These are phyloP conservation scores for Aureobasidium sp. DNA, from an alignment of 2,329 filamentous ascomycete species.

Conservation along the genomic window DNA sequence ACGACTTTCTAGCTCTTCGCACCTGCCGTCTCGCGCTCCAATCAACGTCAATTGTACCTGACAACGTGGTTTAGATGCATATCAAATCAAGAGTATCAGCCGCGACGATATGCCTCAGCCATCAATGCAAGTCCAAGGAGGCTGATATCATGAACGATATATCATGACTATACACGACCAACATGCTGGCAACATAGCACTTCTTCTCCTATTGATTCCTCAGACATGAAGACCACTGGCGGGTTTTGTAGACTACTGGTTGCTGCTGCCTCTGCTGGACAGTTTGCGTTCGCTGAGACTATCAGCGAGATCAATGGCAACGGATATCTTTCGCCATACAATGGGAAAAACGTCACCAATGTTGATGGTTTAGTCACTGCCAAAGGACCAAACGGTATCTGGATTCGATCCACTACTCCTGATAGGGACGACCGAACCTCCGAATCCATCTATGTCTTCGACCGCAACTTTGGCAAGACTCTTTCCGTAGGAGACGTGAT, in stretches of 20 bases:
- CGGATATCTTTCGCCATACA: constrained; percentile 55
- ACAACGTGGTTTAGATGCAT: background rate
- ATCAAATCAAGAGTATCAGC: background rate
- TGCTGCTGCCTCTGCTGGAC: background rate
- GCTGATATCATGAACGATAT: background rate
- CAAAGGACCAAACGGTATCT: constrained; percentile 56
- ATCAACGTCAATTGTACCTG: background rate
- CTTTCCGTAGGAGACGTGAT: constrained; percentile 58
- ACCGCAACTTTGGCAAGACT: constrained; percentile 44
- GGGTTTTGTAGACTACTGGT: background rate
- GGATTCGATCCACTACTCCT: constrained; percentile 53
- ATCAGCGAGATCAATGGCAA: constrained; percentile 56
- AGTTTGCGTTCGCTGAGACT: constrained; percentile 11
- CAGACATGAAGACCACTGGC: background rate
- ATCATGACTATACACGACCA: background rate
- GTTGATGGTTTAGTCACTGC: constrained; percentile 60
- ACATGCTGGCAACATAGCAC: background rate
- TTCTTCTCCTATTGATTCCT: background rate
- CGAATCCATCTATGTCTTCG: constrained; percentile 60
- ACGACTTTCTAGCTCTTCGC: background rate
- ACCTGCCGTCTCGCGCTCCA: background rate
- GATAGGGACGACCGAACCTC: constrained; percentile 53
- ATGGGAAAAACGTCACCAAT: constrained; percentile 49
- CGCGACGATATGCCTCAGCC: background rate
- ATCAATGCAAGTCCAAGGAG: background rate